Evolutionary conservation across 495 filamentous ascomycete species (phyloP), one percentile per base, ranked within the genome.

Genomic region (Acidomyces sp.): DNA sequence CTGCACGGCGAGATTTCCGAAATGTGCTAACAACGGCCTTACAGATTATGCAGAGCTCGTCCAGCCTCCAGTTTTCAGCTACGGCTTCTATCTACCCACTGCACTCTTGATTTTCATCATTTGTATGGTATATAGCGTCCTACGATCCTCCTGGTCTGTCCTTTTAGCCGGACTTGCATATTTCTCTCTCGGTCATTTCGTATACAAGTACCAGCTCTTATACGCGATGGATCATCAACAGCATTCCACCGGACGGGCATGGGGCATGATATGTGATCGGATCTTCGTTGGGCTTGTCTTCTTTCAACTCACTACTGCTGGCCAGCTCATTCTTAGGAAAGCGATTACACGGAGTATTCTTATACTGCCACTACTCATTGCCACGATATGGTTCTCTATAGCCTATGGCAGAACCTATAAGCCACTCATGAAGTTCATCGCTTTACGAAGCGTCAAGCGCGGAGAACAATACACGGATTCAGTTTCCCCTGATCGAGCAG

Each of bases 201-300:
- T 85, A 20, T 93, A 96, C 71, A 99, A 99, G 57, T 96, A 96
- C 55, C 92, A 96, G 61, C 69, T 99, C 4, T 67, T 99, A 3
- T 99, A 96, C 58, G 85, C 92, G 7, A 96, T 99, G 92, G 86
- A 96, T 56, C 86, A 96, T 54, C 79, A 82, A 5, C 86, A 93
- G 45, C 87, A 96, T 55, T 86, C 90, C 4, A 95, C 90, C 0
- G 92, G 92, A 22, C 74, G 77, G 43, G 86, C 86, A 1, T 99
- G 92, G 92, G 72, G 78, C 16, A 90, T 96, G 67, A 92, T 95
- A 26, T 94, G 87, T 61, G 83, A 86, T 46, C 77, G 92, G 15
- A 66, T 95, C 20, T 69, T 93, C 20, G 61, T 93, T 23, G 92
- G 90, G 1, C 57, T 94, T 11, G 61, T 85, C 12, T 70, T 95